A percentile compares a stretch with the other conserved stretches of the same genome.
Evolutionary conservation across 2,329 filamentous ascomycete genomes (phyloP).

Genomic region (Colletotrichum brevisporum): DNA sequence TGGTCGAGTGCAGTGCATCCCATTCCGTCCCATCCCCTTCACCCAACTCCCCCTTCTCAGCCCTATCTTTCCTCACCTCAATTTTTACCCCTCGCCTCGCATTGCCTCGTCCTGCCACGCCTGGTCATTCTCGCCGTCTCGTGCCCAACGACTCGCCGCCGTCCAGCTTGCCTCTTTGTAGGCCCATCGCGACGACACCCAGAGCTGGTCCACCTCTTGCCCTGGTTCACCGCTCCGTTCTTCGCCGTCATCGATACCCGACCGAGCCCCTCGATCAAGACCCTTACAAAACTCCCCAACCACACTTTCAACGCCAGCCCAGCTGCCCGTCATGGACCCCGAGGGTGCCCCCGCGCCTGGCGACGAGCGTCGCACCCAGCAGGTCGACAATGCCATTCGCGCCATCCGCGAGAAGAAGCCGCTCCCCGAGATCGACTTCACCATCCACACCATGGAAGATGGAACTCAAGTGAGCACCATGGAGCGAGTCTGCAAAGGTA

Average conservation of each 20-base stretch:
- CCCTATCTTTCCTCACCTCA: conserved; percentile 45
- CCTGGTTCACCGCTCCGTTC: conserved; percentile 39
- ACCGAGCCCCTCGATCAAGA: conserved; percentile 22
- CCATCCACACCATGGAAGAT: conserved; percentile 98
- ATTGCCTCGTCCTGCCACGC: conserved; percentile 29
- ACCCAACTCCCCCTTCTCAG: conserved; percentile 45
- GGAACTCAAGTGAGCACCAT: conserved; percentile 93
- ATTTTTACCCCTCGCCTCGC: conserved; percentile 41
- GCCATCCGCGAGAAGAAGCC: conserved; percentile 96
- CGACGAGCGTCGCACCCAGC: conserved; percentile 66
- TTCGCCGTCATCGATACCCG: conserved; percentile 34
- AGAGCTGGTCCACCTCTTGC: conserved; percentile 34
- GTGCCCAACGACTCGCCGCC: conserved; percentile 39
- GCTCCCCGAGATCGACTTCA: conserved; percentile 98
- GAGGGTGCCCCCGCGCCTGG: conserved; percentile 53
- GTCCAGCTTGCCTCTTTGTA: conserved; percentile 34
- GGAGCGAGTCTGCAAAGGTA: conserved; percentile 99
- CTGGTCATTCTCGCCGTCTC: conserved; percentile 24
- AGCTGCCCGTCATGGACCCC: conserved; percentile 61
- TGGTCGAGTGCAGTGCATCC: conserved; percentile 32
- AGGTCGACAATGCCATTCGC: conserved; percentile 91
- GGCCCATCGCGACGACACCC: conserved; percentile 37
- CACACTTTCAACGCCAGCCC: conserved; percentile 7
- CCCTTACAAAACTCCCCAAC: conserved; percentile 1
- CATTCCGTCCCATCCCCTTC: conserved; percentile 41